Evolutionary conservation across 2,329 filamentous ascomycete species (phyloP).

Genomic region (Bimuria novae-zelandiae): DNA sequence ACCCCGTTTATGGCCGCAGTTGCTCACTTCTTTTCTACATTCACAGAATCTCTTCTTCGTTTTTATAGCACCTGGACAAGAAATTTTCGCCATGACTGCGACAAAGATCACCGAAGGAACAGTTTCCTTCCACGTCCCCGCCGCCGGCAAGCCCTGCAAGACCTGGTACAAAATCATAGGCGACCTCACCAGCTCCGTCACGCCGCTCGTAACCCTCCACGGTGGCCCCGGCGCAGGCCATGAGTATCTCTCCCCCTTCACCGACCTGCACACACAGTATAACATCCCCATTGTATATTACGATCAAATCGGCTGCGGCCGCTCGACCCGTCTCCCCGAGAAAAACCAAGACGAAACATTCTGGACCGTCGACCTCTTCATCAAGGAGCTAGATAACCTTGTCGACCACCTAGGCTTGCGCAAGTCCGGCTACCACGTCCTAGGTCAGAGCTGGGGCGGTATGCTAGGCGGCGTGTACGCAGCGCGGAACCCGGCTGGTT

Average conservation of each 20-base stretch:
- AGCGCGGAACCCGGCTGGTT: conserved; percentile 15
- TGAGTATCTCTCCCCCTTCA: conserved; percentile 43
- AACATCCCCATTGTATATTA: conserved; percentile 57
- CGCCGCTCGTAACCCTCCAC: conserved; percentile 38
- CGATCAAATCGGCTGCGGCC: conserved; percentile 59
- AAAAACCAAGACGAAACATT: conserved; percentile 53
- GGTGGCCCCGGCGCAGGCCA: conserved; percentile 45
- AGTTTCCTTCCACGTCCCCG: not conserved
- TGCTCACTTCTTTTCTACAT: no score
- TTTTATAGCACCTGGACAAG: no score
- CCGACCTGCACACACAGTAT: conserved; percentile 43
- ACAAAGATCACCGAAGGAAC: not conserved
- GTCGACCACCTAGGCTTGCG: conserved; percentile 48
- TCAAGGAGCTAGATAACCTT: conserved; percentile 56
- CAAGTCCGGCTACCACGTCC: conserved; percentile 46
- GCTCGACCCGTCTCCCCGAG: conserved; percentile 54
- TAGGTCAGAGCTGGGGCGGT: conserved; percentile 60
- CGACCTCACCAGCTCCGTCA: conserved; percentile 13
- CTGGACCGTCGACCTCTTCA: conserved; percentile 56
- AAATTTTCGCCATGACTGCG: not conserved
- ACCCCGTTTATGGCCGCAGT: no score
- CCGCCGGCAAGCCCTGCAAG: not conserved
- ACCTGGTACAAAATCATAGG: conserved; percentile 46
- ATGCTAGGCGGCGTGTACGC: conserved; percentile 56
- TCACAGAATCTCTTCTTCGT: no score